Evolutionary conservation across 2,329 filamentous ascomycete species (phyloP).

Genomic region (Apiospora phragmitis): DNA sequence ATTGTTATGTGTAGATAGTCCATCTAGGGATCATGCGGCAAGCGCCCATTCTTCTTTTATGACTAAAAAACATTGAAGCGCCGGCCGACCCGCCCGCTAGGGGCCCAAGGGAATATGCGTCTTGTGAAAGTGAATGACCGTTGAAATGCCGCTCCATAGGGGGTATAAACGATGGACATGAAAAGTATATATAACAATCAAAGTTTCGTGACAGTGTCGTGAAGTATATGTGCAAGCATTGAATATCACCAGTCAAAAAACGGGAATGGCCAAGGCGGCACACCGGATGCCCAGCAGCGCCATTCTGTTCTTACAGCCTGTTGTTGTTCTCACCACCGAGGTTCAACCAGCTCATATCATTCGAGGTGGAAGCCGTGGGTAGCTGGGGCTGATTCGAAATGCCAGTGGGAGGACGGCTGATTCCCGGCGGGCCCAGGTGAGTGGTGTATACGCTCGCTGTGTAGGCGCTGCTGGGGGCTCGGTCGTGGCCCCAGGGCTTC

Average conservation of each 20-base stretch:
- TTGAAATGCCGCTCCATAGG: neutral
- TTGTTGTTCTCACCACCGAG: constrained; percentile 49
- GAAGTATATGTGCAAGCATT: constrained; percentile 8
- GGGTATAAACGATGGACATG: constrained; percentile 1
- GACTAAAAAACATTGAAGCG: neutral
- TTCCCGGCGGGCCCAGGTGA: constrained; percentile 36
- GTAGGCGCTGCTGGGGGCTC: constrained; percentile 55
- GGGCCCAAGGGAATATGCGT: constrained; percentile 3
- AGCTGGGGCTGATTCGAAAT: constrained; percentile 53
- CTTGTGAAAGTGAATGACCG: neutral
- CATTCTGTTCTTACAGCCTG: constrained; percentile 12
- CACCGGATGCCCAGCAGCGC: neutral
- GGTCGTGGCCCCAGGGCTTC: constrained; percentile 50
- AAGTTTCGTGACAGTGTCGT: constrained; percentile 8
- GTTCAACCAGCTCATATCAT: constrained; percentile 83
- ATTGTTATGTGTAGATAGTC: neutral
- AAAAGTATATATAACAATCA: neutral
- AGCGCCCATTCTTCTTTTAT: neutral
- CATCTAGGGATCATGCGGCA: neutral
- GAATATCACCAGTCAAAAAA: neutral
- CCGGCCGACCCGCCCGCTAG: constrained; percentile 3
- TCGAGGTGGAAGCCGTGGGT: constrained; percentile 49
- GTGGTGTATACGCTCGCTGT: constrained; percentile 45
- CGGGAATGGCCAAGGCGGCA: too few species aligned
- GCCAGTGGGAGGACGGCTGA: constrained; percentile 31